Percentiles rank a stretch among this genome's conserved stretches.
Conservation (phyloP, 345 rosid genomes). For the Eucalyptus cloeziana region DNA sequence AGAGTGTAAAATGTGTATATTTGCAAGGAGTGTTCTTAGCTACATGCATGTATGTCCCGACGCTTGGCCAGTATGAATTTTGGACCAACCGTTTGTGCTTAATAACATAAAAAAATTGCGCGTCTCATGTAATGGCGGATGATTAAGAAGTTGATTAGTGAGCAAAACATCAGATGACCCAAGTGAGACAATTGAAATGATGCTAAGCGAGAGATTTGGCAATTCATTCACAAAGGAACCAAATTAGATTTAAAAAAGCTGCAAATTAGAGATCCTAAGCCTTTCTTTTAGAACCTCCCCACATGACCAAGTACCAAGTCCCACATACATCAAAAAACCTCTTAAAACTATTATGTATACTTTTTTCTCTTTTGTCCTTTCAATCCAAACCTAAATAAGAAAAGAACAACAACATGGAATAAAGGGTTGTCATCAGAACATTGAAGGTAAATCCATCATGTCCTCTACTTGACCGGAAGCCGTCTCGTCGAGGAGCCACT, state of each 20-base stretch:
- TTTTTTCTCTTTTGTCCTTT: background rate
- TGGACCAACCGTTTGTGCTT: background rate
- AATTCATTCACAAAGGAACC: background rate
- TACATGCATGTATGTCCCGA: background rate
- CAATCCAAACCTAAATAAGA: background rate
- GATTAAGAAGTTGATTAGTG: background rate
- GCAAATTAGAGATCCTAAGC: background rate
- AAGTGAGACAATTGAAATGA: background rate
- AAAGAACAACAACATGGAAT: background rate
- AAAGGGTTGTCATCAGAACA: slow-evolving; percentile 11
- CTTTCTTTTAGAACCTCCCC: background rate
- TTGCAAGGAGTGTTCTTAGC: background rate
- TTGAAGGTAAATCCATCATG: slow-evolving; percentile 50
- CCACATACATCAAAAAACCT: background rate
- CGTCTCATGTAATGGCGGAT: background rate
- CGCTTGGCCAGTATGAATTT: background rate
- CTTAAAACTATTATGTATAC: background rate
- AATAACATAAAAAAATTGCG: background rate
- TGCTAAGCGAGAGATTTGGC: background rate
- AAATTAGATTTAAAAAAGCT: background rate
- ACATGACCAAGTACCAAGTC: background rate
- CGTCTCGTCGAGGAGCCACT: slow-evolving; percentile 85
- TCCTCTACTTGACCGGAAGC: slow-evolving; percentile 33
- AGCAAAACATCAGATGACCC: background rate
- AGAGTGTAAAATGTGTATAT: background rate